These are phyloP conservation scores for Plasmodium ovale DNA, from an alignment of 169 alveolate genomes.

Conservation along the genomic window DNA sequence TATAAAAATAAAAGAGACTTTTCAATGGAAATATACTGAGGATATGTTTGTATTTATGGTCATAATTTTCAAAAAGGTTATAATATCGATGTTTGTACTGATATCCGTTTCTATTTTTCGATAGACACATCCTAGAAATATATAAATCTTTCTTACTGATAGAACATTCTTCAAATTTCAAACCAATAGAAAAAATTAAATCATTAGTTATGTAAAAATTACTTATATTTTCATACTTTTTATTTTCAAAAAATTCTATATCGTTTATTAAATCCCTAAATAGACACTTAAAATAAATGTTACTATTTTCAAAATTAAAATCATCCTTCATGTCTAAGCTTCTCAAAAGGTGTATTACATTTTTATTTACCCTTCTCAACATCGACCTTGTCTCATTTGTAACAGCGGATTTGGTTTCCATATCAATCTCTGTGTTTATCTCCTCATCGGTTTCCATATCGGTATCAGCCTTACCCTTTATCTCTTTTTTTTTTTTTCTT, in stretches of 20 bases:
- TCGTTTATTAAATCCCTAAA: slow-evolving; percentile 62
- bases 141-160: slow-evolving; percentile 16
- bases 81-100: neutral
- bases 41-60: slow-evolving; percentile 27
- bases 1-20: slow-evolving; percentile 29
- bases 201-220: slow-evolving; percentile 50
- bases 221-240: slow-evolving; percentile 51
- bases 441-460: neutral
- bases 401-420: neutral
- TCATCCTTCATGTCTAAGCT: slow-evolving; percentile 39
- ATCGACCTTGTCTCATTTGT: neutral
- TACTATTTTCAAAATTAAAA: slow-evolving; percentile 32
- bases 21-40: slow-evolving; percentile 25
- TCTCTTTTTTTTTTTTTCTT: neutral
- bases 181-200: slow-evolving; percentile 53
- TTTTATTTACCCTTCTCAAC: neutral
- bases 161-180: slow-evolving; percentile 46
- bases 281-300: slow-evolving; percentile 52
- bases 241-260: slow-evolving; percentile 33
- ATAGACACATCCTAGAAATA: neutral
- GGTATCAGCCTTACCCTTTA: neutral
- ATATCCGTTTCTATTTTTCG: neutral
- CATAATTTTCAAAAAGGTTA: slow-evolving; percentile 20
- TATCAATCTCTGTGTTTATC: too few species aligned
- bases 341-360: slow-evolving; percentile 38